Percentiles rank a stretch among this genome's conserved stretches.
Evolutionary conservation across 192 early-diverging fungal genomes (phyloP).

Genomic region (Piromyces finnis): DNA sequence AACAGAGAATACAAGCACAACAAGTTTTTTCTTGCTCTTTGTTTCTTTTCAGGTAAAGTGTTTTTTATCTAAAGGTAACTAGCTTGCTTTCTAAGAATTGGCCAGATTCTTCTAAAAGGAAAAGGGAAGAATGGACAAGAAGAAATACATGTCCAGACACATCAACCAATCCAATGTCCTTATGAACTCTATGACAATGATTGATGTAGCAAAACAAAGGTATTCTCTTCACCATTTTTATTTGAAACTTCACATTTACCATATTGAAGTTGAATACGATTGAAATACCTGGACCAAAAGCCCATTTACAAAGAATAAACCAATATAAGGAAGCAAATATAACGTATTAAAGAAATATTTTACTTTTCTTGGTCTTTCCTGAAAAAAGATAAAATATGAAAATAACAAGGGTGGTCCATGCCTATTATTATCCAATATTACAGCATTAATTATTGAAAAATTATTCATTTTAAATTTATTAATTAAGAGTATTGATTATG

Average conservation of each 20-base stretch:
- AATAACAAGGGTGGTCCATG: not conserved
- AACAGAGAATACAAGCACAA: too few relatives aligned
- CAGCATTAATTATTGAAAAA: too few relatives aligned
- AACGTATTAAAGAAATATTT: conserved; percentile 9
- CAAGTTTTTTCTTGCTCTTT: too few relatives aligned
- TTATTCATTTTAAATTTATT: too few relatives aligned
- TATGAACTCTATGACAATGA: conserved; percentile 17
- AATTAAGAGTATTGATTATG: too few relatives aligned
- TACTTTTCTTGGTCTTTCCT: not conserved
- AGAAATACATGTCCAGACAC: conserved; percentile 76
- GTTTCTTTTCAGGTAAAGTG: too few relatives aligned
- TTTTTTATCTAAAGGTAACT: too few relatives aligned
- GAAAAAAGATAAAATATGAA: not conserved
- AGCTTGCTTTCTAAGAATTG: not conserved
- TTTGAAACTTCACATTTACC: conserved; percentile 14
- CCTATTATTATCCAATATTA: not conserved
- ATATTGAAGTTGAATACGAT: conserved; percentile 59
- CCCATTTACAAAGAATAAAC: conserved; percentile 68
- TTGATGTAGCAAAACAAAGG: too few relatives aligned
- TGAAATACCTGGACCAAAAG: conserved; percentile 66
- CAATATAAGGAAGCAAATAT: conserved; percentile 62
- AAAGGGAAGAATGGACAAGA: conserved; percentile 53
- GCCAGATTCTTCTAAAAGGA: conserved; percentile 45
- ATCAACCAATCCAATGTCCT: conserved; percentile 63
- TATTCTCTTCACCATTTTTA: not conserved